These are phyloP conservation scores for Pythium brachiatum DNA, from an alignment of 352 stramenopile species.

Conservation along the genomic window DNA sequence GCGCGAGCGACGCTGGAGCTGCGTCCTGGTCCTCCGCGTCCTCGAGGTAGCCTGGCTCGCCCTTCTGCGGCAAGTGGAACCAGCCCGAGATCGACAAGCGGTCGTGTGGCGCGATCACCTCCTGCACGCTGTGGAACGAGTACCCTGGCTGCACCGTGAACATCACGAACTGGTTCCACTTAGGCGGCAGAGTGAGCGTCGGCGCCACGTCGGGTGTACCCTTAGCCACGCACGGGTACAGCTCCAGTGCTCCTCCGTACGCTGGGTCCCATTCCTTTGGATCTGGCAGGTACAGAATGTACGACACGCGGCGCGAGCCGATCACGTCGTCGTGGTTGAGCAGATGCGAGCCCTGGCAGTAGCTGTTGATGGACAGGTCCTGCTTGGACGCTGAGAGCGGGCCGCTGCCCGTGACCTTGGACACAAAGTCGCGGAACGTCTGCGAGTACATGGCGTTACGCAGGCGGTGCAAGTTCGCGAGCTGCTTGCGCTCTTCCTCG, in stretches of 20 bases:
- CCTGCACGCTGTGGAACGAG: constrained; percentile 88
- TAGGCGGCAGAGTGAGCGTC: constrained; percentile 46
- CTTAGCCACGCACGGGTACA: constrained; percentile 62
- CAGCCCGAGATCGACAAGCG: constrained; percentile 82
- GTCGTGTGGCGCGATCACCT: constrained; percentile 35
- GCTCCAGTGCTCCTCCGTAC: constrained; percentile 86
- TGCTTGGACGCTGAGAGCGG: constrained; percentile 56
- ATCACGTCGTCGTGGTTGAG: constrained; percentile 94
- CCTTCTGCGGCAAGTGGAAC: constrained; percentile 44
- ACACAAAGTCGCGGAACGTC: constrained; percentile 79
- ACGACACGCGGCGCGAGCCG: constrained; percentile 85
- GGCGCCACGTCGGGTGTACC: constrained; percentile 31
- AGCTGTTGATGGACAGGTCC: constrained; percentile 90
- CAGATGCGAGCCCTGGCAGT: constrained; percentile 88
- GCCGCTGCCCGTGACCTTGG: constrained; percentile 53
- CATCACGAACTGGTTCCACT: constrained; percentile 88
- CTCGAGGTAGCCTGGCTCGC: constrained; percentile 23
- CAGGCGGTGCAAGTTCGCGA: constrained; percentile 77
- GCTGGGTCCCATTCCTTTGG: constrained; percentile 66
- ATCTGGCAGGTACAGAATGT: constrained; percentile 92
- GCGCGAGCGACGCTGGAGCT: constrained; percentile 20
- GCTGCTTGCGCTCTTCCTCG: constrained; percentile 38
- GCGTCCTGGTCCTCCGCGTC: constrained; percentile 21
- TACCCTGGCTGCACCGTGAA: constrained; percentile 86
- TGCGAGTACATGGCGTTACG: constrained; percentile 83